Evolutionary conservation across 371 early-diverging fungal genomes (phyloP), one percentile per base, ranked within the genome.

Genomic region (Batkoa obscura): DNA sequence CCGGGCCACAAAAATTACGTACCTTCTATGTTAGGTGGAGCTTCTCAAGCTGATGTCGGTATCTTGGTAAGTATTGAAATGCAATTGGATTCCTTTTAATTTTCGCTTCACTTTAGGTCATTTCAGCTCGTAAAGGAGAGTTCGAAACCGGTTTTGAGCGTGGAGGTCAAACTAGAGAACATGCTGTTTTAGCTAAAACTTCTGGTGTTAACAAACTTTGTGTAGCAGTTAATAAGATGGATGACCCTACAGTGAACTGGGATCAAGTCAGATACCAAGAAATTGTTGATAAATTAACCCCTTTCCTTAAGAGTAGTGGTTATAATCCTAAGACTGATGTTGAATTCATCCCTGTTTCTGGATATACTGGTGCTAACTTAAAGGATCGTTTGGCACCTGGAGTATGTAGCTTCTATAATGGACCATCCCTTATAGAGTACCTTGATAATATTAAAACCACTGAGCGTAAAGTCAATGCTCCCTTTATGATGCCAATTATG

Each of bases 1-100:
- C 99, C 99, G 46, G 99, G 99, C 30, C 99, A 99, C 78, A 98
- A 97, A 74, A 92, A 84, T 71, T 99, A 83, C 71, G 96, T 99
- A 3, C 94, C 96, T n/a, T 90, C 84, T 70, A 99, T 99, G 99
- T 84, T 97, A 59, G 80, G 79, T 60, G 96, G 95, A 61, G 96
- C 94, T 13, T 84, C 93, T 13, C 96, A 98, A 69, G 95, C 96
- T 23, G 98, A 98, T 68, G 75, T 94, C 42, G 99, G 90, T 59
- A 85, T 99, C 10, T 71, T 99, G 58, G 92, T 64, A 61, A 49
- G 30, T 34, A 13, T 33, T 17, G 35, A 12, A 47, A 33, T n/a
- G 15, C 34, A 50, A 47, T 15, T 4, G 6, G 30, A 23, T 17
- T 37, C 2, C 13, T 32, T 54, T 50, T 37, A 30, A 13, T 38